Evolutionary conservation across 352 stramenopile species (phyloP), one percentile per base, ranked within the genome.

Genomic region (Peronospora destructor): DNA sequence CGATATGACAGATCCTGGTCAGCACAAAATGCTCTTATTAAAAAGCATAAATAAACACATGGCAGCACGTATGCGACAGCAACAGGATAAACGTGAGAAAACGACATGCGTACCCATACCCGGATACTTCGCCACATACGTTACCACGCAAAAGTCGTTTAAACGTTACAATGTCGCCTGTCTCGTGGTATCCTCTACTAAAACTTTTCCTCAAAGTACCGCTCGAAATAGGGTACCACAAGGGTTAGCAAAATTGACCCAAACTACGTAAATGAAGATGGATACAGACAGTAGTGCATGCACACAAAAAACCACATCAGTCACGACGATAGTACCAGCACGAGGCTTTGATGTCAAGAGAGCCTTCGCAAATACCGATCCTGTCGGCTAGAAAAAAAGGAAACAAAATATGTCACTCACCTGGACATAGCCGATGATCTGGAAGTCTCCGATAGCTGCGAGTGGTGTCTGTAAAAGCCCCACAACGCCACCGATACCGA

Each of bases 401-500:
- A 26, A 26, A 26, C 23, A 14, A n/a, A 36, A 21, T 13, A 55
- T 17, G 32, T 65, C 29, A 56, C 60, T 33, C n/a, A 81, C 66
- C 68, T 85, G 68, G 30, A 85, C 52, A 56, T 56, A 73, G 32
- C 56, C 57, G 35, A 85, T 69, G 23, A 33, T 61, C 16, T 57
- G 28, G 25, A 73, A 83, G 60, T 83, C 57, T 3, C 45, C 69
- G 32, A 81, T 76, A 14, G 72, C 60, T 14, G 71, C 59, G 28
- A 89, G 71, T 17, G 78, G 69, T 12, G 68, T 84, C 63, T 89
- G 78, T 33, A 89, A 42, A 6, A 89, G 56, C 14, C 75, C 71
- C 14, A 87, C 68, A 9, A 81, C 23, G 17, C 73, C 82, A 33
- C 74, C 82, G 2, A 91, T 57, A 49, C 66, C 71, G 52, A 94